A percentile compares a stretch with the other conserved stretches of the same genome.
phyloP scores from a whole-genome alignment of 1,139 yeast species.

The Suhomyces kunorum region DNA sequence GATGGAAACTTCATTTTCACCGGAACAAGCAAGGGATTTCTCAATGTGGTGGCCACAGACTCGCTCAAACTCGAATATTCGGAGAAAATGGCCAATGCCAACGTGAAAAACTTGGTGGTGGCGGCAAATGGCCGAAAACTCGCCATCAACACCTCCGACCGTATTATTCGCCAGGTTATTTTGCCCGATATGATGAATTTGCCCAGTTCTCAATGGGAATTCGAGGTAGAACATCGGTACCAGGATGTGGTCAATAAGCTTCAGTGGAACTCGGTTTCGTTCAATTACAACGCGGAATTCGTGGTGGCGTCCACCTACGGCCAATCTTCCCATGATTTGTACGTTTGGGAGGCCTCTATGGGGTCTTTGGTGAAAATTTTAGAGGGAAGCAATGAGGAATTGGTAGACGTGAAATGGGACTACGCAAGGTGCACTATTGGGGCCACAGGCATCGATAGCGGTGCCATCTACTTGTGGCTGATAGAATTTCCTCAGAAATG shows the following conservation, averaged over 20 bases:
- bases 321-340: slow-evolving; percentile 81
- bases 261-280: slow-evolving; percentile 84
- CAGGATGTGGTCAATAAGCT: slow-evolving; percentile 88
- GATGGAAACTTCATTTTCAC: slow-evolving; percentile 58
- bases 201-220: slow-evolving; percentile 39
- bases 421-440: slow-evolving; percentile 71
- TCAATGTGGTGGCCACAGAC: slow-evolving; percentile 50
- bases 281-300: slow-evolving; percentile 80
- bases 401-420: slow-evolving; percentile 87
- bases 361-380: slow-evolving; percentile 86
- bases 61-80: slow-evolving; percentile 44
- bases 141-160: slow-evolving; percentile 79
- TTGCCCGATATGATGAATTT: slow-evolving; percentile 51
- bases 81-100: slow-evolving; percentile 62
- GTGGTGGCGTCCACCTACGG: slow-evolving; percentile 88
- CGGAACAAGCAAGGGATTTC: slow-evolving; percentile 82
- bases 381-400: slow-evolving; percentile 89
- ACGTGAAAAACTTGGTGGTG: slow-evolving; percentile 68
- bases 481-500: slow-evolving; percentile 86
- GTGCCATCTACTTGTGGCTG: slow-evolving; percentile 81
- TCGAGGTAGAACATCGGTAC: slow-evolving; percentile 77
- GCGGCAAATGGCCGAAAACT: slow-evolving; percentile 68
- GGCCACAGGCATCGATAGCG: slow-evolving; percentile 88
- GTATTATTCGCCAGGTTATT: slow-evolving; percentile 71
- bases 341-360: slow-evolving; percentile 89